phyloP scores from a whole-genome alignment of 2,329 filamentous ascomycete genomes.

The Elsinoe batatas region DNA sequence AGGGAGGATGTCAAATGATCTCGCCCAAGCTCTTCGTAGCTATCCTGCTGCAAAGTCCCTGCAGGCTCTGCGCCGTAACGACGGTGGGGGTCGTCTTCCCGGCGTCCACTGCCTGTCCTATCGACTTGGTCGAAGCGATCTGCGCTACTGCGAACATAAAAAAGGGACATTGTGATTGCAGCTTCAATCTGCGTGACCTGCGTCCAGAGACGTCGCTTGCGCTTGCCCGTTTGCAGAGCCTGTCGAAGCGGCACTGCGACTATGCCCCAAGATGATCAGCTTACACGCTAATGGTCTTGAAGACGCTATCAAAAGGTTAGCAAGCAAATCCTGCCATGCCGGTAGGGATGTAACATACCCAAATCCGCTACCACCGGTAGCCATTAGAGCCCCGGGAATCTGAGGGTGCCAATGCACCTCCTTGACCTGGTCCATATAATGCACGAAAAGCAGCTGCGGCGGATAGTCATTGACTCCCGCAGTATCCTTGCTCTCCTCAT shows the following conservation, averaged over 20 bases:
- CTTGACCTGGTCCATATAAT: constrained; percentile 91
- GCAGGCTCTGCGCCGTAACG: no score
- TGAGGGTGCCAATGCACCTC: constrained; percentile 97
- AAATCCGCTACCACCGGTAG: constrained; percentile 80
- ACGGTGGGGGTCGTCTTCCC: no score
- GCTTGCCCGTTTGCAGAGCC: no score
- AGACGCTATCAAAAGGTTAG: constrained; percentile 20
- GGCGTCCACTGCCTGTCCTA: no score
- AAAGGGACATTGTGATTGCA: no score
- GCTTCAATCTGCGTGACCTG: no score
- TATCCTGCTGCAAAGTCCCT: neutral
- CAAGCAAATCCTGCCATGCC: constrained; percentile 21
- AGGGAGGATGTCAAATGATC: constrained; percentile 39
- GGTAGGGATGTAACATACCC: constrained; percentile 37
- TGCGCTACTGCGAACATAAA: no score
- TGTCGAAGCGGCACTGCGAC: neutral
- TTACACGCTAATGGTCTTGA: constrained; percentile 34
- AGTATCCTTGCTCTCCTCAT: constrained; percentile 88
- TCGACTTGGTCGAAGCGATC: no score
- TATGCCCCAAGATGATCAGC: neutral
- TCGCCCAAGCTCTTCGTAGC: neutral
- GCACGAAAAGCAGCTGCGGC: constrained; percentile 88
- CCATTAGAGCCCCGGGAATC: constrained; percentile 80
- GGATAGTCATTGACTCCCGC: constrained; percentile 83
- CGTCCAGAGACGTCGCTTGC: no score